Percentiles rank a stretch among this genome's conserved stretches.
Conservation (phyloP, 2,329 filamentous ascomycete species). For the Aspergillus arachidicola region DNA sequence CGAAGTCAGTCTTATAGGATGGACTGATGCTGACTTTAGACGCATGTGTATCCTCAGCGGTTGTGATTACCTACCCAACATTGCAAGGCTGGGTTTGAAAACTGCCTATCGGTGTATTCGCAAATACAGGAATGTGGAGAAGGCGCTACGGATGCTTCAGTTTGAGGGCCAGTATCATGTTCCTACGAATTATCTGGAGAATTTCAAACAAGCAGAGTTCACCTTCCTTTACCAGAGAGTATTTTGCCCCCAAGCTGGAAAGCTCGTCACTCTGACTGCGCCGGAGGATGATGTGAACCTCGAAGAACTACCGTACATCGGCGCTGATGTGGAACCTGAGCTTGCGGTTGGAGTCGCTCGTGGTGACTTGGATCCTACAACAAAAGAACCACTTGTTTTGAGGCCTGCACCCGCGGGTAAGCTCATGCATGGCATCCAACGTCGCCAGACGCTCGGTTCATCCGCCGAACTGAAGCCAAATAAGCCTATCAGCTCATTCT, state of each 20-base stretch:
- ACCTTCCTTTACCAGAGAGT: slow-evolving; percentile 96
- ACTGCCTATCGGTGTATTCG: slow-evolving; percentile 88
- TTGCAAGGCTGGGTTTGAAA: slow-evolving; percentile 85
- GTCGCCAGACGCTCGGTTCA: slow-evolving; percentile 45
- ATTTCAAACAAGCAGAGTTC: slow-evolving; percentile 82
- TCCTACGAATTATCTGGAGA: slow-evolving; percentile 76
- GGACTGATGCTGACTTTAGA: slow-evolving; percentile 88
- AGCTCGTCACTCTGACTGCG: slow-evolving; percentile 74
- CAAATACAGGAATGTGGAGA: slow-evolving; percentile 86
- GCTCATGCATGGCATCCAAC: slow-evolving; percentile 37
- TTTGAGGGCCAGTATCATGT: slow-evolving; percentile 86
- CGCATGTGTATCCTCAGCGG: slow-evolving; percentile 96
- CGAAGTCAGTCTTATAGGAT: slow-evolving; percentile 85
- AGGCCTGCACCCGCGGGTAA: slow-evolving; percentile 36
- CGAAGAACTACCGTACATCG: slow-evolving; percentile 79
- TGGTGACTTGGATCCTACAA: slow-evolving; percentile 87
- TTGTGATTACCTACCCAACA: slow-evolving; percentile 89
- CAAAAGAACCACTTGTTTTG: slow-evolving; percentile 65
- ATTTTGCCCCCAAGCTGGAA: slow-evolving; percentile 73
- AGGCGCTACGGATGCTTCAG: slow-evolving; percentile 76
- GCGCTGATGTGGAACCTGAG: slow-evolving; percentile 68
- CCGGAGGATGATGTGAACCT: slow-evolving; percentile 65
- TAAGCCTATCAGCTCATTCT: slow-evolving; percentile 66
- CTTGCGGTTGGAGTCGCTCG: slow-evolving; percentile 73
- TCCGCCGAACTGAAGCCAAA: slow-evolving; percentile 59